phyloP scores from a whole-genome alignment of 164 flowering plant genomes.

The Annona squamosa region DNA sequence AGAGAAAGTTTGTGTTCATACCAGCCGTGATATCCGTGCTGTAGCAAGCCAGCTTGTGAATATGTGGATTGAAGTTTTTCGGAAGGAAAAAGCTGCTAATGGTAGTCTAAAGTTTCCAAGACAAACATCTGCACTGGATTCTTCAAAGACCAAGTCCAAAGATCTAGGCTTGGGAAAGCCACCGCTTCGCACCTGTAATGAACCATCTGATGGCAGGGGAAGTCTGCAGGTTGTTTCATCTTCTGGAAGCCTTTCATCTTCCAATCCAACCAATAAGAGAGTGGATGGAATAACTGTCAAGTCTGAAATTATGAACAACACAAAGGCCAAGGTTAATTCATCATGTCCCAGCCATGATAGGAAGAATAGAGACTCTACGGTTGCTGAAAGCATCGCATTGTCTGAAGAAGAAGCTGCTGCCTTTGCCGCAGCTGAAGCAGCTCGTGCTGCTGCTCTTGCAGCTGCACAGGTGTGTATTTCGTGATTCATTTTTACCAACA shows the following conservation, averaged over 20 bases:
- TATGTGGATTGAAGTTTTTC: constrained; percentile 92
- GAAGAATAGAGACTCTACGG: constrained; percentile 32
- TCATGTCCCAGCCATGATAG: constrained; percentile 30
- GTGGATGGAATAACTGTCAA: constrained; percentile 32
- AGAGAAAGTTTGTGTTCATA: constrained; percentile 95
- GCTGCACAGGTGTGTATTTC: constrained; percentile 82
- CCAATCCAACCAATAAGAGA: constrained; percentile 34
- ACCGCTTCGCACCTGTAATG: constrained; percentile 35
- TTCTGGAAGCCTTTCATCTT: constrained; percentile 31
- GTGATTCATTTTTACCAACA: background rate
- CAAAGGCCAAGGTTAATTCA: constrained; percentile 36
- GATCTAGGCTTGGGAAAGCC: constrained; percentile 48
- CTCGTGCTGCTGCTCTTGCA: constrained; percentile 81
- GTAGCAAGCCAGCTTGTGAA: constrained; percentile 92
- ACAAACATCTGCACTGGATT: constrained; percentile 45
- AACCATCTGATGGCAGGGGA: constrained; percentile 28
- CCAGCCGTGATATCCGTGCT: constrained; percentile 98
- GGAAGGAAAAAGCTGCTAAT: constrained; percentile 84
- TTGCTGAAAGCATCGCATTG: constrained; percentile 35
- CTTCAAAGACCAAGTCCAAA: constrained; percentile 46
- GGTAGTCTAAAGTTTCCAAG: constrained; percentile 48
- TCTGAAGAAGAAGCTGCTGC: constrained; percentile 92
- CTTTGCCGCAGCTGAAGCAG: constrained; percentile 88
- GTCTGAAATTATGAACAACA: constrained; percentile 27
- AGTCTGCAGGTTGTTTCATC: constrained; percentile 26